Evolutionary conservation across 495 filamentous ascomycete species (phyloP).

Genomic region (Talaromyces nanjingensis): DNA sequence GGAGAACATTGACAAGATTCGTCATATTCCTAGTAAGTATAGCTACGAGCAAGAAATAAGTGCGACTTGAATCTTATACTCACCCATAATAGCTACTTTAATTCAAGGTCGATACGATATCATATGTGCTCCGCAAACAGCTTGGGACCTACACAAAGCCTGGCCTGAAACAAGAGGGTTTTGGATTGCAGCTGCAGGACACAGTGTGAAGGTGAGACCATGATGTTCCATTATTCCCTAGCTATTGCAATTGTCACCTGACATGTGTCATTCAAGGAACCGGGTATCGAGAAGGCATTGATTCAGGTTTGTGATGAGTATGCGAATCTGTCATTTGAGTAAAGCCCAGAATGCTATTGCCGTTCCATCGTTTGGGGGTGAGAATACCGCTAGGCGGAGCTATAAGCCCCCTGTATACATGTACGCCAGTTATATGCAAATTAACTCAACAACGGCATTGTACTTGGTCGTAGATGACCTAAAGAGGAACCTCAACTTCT

Average conservation of each 20-base stretch:
- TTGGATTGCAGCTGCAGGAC: conserved; percentile 21
- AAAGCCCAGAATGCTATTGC: not conserved
- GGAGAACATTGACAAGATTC: conserved; percentile 28
- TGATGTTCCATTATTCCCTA: not conserved
- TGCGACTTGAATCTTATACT: not conserved
- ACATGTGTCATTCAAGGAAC: conserved; percentile 16
- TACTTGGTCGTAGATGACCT: not conserved
- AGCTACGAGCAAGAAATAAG: not conserved
- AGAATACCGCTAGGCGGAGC: not conserved
- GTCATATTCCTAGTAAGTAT: conserved; percentile 29
- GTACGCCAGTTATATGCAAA: not conserved
- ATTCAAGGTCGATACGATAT: conserved; percentile 39
- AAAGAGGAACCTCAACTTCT: conserved; percentile 64
- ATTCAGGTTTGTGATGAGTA: conserved; percentile 15
- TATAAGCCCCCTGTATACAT: not conserved
- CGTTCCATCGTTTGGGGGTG: not conserved
- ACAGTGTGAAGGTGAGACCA: conserved; percentile 17
- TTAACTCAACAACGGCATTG: not conserved
- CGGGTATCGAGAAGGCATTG: conserved; percentile 12
- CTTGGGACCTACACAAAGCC: conserved; percentile 33
- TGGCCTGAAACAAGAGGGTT: conserved; percentile 6
- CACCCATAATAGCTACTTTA: conserved; percentile 16
- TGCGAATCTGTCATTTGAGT: not conserved
- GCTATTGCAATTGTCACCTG: not conserved
- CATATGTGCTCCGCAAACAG: conserved; percentile 30